These are phyloP conservation scores for Phylloporus rhodoxanthus DNA, from an alignment of 768 basidiomycete genomes.

Conservation along the genomic window DNA sequence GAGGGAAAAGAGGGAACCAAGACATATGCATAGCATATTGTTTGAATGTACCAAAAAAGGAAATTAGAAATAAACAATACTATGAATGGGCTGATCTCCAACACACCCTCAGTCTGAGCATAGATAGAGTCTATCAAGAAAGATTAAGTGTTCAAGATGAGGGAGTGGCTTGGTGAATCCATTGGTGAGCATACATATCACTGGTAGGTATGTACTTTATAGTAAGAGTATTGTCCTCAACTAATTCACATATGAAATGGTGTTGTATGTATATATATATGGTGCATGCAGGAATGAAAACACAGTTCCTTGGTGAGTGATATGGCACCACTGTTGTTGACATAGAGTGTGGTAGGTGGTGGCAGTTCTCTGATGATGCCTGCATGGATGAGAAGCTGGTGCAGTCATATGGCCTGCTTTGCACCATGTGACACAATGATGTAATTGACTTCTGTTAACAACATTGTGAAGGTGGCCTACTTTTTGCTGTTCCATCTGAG, in stretches of 20 bases:
- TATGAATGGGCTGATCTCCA: too few species aligned
- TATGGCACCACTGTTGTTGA: constrained; percentile 37
- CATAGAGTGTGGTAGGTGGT: not conserved
- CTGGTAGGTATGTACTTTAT: constrained; percentile 32
- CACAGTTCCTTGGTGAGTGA: constrained; percentile 30
- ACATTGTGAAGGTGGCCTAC: constrained; percentile 28
- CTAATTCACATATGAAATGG: constrained; percentile 35
- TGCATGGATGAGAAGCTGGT: not conserved
- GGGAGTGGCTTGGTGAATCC: constrained; percentile 37
- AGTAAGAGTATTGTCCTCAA: constrained; percentile 22
- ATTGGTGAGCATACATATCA: constrained; percentile 36
- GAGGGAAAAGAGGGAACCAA: too few species aligned
- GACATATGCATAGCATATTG: too few species aligned
- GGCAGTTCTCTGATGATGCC: not conserved
- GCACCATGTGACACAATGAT: constrained; percentile 21
- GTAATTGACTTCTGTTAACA: constrained; percentile 38
- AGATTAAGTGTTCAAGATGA: not conserved
- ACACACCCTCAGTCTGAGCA: not conserved
- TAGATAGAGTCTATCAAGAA: not conserved
- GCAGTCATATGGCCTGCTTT: constrained; percentile 19
- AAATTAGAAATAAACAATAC: too few species aligned
- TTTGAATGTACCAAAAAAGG: too few species aligned
- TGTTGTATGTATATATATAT: constrained; percentile 39
- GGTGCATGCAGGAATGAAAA: constrained; percentile 36
- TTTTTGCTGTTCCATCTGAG: not conserved